Conservation (phyloP, 208 protist genomes). For the Crithidia fasciculata region DNA sequence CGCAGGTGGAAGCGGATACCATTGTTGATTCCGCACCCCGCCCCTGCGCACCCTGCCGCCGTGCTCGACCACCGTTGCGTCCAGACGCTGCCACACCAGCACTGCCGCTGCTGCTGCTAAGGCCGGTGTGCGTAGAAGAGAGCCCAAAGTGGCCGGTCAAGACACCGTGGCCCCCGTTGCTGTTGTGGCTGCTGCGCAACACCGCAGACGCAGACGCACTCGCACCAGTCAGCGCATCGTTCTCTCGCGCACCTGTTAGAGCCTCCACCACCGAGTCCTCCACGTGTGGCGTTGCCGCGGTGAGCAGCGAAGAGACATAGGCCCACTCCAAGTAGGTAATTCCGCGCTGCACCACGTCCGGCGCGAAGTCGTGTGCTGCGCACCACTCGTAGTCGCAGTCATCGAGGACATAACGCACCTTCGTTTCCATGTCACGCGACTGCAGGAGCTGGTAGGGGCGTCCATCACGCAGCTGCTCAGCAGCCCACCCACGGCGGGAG, state of each 20-base stretch:
- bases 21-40: background rate
- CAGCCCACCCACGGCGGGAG: slow-evolving; percentile 42
- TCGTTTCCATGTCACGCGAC: slow-evolving; percentile 50
- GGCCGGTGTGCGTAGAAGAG: too few species aligned
- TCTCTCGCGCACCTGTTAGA: too few species aligned
- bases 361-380: slow-evolving; percentile 23
- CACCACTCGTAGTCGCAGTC: slow-evolving; percentile 81
- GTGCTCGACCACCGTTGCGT: background rate
- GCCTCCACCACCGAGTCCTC: background rate
- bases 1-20: slow-evolving; percentile 17
- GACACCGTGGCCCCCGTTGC: background rate
- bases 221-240: background rate
- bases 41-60: slow-evolving; percentile 5
- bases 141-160: background rate
- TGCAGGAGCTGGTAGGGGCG: slow-evolving; percentile 59
- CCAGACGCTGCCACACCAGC: too few species aligned
- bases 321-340: slow-evolving; percentile 75
- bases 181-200: too few species aligned
- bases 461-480: slow-evolving; percentile 18
- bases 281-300: slow-evolving; percentile 10
- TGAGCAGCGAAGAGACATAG: slow-evolving; percentile 56
- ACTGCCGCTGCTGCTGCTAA: too few species aligned
- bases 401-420: slow-evolving; percentile 65
- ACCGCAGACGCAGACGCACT: background rate
- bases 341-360: slow-evolving; percentile 44